Percentiles rank a stretch among this genome's conserved stretches.
Conservation (phyloP, 371 early-diverging fungal species). For the Blastocladiella emersonii region DNA sequence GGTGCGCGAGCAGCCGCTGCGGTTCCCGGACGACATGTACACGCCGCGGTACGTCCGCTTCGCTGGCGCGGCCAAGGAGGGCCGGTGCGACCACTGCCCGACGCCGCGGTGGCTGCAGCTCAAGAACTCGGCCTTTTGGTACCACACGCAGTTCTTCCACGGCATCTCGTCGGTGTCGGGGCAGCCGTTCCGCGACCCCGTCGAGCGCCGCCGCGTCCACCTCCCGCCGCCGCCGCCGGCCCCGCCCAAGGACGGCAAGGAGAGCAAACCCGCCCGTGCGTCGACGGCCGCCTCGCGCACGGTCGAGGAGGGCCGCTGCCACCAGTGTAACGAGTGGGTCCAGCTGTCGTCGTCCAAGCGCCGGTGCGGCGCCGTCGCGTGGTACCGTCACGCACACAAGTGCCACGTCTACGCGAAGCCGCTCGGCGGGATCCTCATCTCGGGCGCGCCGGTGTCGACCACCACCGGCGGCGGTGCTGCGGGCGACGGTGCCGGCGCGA, state of each 20-base stretch:
- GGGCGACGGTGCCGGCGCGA: no score
- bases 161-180: slow-evolving; percentile 87
- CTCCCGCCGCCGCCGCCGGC: no score
- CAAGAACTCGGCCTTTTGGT: slow-evolving; percentile 88
- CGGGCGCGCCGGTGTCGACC: no score
- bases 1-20: no score
- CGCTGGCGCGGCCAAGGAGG: slow-evolving; percentile 67
- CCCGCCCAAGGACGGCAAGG: no score
- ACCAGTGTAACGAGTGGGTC: slow-evolving; percentile 73
- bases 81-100: slow-evolving; percentile 71
- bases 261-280: no score
- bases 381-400: slow-evolving; percentile 85
- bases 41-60: slow-evolving; percentile 78
- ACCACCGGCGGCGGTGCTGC: no score
- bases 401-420: slow-evolving; percentile 79
- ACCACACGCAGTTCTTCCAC: slow-evolving; percentile 84
- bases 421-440: no score
- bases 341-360: slow-evolving; percentile 63
- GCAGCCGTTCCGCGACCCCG: slow-evolving; percentile 54
- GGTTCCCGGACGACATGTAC: no score
- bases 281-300: no score
- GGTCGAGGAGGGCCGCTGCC: slow-evolving; percentile 81
- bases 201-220: slow-evolving; percentile 59
- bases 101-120: slow-evolving; percentile 84
- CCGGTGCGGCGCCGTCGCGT: slow-evolving; percentile 48